Evolutionary conservation across 192 early-diverging fungal species (phyloP).

Genomic region (Haplosporangium gracile): DNA sequence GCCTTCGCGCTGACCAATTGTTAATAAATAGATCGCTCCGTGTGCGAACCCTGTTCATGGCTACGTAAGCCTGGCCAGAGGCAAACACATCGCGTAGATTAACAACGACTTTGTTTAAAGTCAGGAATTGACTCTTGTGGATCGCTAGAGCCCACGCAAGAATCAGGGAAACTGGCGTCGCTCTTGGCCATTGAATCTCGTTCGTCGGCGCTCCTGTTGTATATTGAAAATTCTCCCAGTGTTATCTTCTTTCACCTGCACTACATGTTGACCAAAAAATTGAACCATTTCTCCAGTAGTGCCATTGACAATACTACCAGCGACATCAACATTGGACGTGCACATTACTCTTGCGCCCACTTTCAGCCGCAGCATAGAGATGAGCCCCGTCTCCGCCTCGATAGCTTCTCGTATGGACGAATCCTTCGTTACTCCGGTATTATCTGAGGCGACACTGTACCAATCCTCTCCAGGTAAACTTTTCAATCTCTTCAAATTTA

Average conservation of each 20-base stretch:
- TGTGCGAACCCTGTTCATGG: slow-evolving; percentile 9
- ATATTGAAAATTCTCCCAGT: slow-evolving; percentile 1
- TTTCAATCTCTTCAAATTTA: no score
- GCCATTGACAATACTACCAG: slow-evolving; percentile 16
- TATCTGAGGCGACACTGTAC: background rate
- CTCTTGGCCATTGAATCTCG: slow-evolving; percentile 8
- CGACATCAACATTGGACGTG: slow-evolving; percentile 19
- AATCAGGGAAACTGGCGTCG: slow-evolving; percentile 21
- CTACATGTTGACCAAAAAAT: background rate
- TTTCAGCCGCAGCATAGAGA: background rate
- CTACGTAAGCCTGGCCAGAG: no score
- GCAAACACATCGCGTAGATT: background rate
- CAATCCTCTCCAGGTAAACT: background rate
- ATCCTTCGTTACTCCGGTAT: slow-evolving; percentile 1
- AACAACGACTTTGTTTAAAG: slow-evolving; percentile 8
- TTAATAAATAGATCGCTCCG: slow-evolving; percentile 12
- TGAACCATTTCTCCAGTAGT: background rate
- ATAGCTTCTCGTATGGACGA: background rate
- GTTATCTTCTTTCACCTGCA: slow-evolving; percentile 7
- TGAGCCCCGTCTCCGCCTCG: slow-evolving; percentile 14
- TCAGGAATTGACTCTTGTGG: slow-evolving; percentile 12
- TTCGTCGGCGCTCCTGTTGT: slow-evolving; percentile 4
- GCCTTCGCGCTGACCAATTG: background rate
- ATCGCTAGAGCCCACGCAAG: slow-evolving; percentile 23
- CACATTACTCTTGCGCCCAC: slow-evolving; percentile 22